Conservation (phyloP, 129 eudicot species). For the Lactuca sativa region DNA sequence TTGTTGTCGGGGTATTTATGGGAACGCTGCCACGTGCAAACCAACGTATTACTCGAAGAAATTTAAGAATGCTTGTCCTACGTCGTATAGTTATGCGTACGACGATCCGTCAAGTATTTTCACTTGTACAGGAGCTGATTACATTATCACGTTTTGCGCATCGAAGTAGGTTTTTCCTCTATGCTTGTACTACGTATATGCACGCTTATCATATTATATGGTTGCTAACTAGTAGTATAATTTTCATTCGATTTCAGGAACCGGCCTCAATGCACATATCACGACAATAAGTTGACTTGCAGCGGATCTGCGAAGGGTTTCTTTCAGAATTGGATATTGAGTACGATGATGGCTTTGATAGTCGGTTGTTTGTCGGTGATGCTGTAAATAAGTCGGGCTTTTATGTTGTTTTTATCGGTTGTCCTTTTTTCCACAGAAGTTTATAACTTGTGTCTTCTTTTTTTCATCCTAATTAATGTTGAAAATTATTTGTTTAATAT, state of each 20-base stretch:
- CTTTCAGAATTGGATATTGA: slow-evolving; percentile 14
- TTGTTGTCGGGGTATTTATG: slow-evolving; percentile 58
- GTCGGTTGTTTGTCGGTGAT: background rate
- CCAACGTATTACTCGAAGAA: slow-evolving; percentile 59
- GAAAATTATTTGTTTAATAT: no score
- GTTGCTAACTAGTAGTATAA: background rate
- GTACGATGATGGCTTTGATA: slow-evolving; percentile 18
- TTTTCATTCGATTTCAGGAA: slow-evolving; percentile 30
- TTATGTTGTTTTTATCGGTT: background rate
- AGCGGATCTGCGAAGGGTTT: slow-evolving; percentile 37
- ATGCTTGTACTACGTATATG: background rate
- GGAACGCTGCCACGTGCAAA: slow-evolving; percentile 48
- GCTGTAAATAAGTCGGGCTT: background rate
- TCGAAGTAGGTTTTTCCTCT: slow-evolving; percentile 33
- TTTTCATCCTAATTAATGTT: no score
- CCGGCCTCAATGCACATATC: slow-evolving; percentile 53
- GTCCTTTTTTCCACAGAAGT: background rate
- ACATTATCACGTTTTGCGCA: slow-evolving; percentile 55
- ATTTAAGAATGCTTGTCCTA: slow-evolving; percentile 58
- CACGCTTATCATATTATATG: no score
- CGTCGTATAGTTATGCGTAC: slow-evolving; percentile 68
- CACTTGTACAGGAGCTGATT: slow-evolving; percentile 55
- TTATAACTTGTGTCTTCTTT: background rate
- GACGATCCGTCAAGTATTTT: slow-evolving; percentile 69
- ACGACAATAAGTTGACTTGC: slow-evolving; percentile 48